Conservation (phyloP, 129 eudicot genomes). For the Flaveria trinervia region DNA sequence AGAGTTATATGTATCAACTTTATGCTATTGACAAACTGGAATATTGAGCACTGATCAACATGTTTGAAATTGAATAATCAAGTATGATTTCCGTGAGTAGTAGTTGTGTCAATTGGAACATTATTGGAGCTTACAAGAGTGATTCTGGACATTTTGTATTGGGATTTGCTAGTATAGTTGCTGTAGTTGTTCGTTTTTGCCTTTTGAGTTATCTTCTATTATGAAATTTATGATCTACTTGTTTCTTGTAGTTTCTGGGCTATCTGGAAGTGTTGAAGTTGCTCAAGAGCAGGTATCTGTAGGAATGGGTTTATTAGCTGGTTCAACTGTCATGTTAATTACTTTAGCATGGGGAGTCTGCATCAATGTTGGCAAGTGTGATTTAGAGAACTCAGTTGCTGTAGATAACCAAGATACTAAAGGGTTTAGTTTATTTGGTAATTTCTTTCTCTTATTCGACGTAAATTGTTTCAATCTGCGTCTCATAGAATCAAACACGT, state of each 20-base stretch:
- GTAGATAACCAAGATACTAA: constrained; percentile 61
- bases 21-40: not conserved
- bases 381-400: constrained; percentile 52
- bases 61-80: not conserved
- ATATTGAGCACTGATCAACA: not conserved
- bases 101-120: constrained; percentile 10
- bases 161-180: not conserved
- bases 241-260: constrained; percentile 72
- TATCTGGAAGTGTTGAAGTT: constrained; percentile 71
- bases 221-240: constrained; percentile 9
- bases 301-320: constrained; percentile 95
- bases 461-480: not conserved
- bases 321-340: constrained; percentile 93
- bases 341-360: constrained; percentile 91
- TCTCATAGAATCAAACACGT: not conserved
- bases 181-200: not conserved
- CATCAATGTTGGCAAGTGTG: constrained; percentile 86
- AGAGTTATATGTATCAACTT: not conserved
- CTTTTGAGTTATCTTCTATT: not conserved
- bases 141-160: not conserved
- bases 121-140: constrained; percentile 3
- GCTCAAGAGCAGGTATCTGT: constrained; percentile 97
- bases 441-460: constrained; percentile 22
- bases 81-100: not conserved
- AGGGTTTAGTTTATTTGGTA: constrained; percentile 69